Evolutionary conservation across 768 basidiomycete genomes (phyloP).

Genomic region (Lactifluus volemus): DNA sequence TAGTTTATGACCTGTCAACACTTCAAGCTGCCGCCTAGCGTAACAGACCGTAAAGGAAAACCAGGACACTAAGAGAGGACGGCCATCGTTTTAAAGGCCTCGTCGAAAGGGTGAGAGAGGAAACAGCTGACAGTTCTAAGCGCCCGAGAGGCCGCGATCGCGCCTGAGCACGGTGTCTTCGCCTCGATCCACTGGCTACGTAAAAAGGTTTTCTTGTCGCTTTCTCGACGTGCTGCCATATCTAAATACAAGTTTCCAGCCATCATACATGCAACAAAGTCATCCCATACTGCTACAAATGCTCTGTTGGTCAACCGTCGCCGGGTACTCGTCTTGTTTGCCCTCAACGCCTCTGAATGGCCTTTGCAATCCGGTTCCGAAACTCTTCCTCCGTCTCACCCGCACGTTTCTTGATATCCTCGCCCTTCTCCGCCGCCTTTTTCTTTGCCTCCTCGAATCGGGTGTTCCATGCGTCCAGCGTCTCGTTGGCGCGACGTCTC

Average conservation of each 20-base stretch:
- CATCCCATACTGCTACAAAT: background rate
- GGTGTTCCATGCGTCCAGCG: constrained; percentile 3
- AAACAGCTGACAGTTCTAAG: background rate
- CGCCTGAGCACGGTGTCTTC: background rate
- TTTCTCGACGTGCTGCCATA: background rate
- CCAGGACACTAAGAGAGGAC: background rate
- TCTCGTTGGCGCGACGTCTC: constrained; percentile 13
- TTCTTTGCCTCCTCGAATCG: constrained; percentile 17
- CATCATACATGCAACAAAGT: background rate
- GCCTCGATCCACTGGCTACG: background rate
- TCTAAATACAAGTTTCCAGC: background rate
- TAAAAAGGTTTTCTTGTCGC: background rate
- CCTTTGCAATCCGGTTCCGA: constrained; percentile 10
- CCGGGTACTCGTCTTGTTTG: background rate
- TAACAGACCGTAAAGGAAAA: background rate
- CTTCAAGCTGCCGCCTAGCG: background rate
- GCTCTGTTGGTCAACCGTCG: too few relatives aligned
- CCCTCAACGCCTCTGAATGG: constrained; percentile 6
- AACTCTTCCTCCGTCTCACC: constrained; percentile 18
- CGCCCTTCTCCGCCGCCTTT: constrained; percentile 10
- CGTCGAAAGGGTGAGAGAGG: background rate
- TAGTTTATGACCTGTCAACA: too few relatives aligned
- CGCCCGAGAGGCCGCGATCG: background rate
- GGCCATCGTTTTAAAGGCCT: too few relatives aligned
- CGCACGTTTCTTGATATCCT: constrained; percentile 11